phyloP scores from a whole-genome alignment of 2,329 filamentous ascomycete genomes.

The Cytospora mali region DNA sequence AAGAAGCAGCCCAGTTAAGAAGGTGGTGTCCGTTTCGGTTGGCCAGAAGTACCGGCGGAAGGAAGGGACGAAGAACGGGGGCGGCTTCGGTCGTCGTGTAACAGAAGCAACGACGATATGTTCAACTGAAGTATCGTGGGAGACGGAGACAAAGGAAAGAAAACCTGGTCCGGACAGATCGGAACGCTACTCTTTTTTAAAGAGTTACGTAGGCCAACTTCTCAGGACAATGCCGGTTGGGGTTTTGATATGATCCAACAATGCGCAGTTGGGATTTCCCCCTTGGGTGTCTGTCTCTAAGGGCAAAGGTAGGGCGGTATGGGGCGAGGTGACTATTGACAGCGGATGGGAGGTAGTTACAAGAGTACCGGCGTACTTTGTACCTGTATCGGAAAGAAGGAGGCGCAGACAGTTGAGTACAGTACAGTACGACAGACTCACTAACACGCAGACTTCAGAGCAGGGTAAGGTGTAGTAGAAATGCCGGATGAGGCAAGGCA shows the following conservation, averaged over 20 bases:
- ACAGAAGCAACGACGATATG: constrained; percentile 25
- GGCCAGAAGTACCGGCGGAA: constrained; percentile 8
- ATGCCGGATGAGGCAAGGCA: constrained; percentile 6
- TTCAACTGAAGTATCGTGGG: constrained; percentile 2
- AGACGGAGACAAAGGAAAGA: constrained; percentile 24
- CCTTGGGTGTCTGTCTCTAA: constrained; percentile 3
- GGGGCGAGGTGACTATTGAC: constrained; percentile 15
- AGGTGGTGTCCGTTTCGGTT: not conserved
- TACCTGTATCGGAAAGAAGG: constrained; percentile 16
- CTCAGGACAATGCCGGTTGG: constrained; percentile 15
- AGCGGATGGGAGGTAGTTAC: constrained; percentile 10
- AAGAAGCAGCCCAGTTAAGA: not conserved
- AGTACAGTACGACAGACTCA: constrained; percentile 24
- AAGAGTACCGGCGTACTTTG: constrained; percentile 16
- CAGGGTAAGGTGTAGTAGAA: constrained; percentile 12
- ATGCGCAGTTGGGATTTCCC: constrained; percentile 4
- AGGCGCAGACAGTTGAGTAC: constrained; percentile 9
- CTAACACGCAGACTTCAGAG: constrained; percentile 21
- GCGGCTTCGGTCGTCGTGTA: constrained; percentile 13
- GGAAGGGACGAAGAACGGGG: constrained; percentile 14
- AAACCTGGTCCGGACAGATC: constrained; percentile 12
- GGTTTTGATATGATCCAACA: constrained; percentile 12
- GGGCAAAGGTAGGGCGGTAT: constrained; percentile 17
- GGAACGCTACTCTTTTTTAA: constrained; percentile 14
- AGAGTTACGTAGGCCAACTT: constrained; percentile 13